A percentile compares a stretch with the other conserved stretches of the same genome.
Conservation (phyloP, 2,329 filamentous ascomycete species). For the Grosmannia serpens region DNA sequence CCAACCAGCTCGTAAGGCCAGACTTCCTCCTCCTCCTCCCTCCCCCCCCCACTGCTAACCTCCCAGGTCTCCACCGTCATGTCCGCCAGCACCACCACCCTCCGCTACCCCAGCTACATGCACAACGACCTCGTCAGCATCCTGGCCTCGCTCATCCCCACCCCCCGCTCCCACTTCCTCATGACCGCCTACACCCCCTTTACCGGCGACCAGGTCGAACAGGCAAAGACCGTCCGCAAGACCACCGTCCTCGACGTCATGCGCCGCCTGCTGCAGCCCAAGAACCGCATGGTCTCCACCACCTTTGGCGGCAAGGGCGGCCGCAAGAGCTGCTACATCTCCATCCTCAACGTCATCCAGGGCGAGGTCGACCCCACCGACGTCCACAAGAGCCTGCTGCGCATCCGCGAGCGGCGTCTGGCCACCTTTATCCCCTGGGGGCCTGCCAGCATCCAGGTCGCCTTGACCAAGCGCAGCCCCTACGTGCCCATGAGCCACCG, state of each 20-base stretch:
- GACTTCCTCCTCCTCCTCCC: too few relatives aligned
- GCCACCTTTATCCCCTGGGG: constrained; percentile 99
- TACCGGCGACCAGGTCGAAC: constrained; percentile 88
- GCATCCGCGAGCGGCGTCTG: constrained; percentile 85
- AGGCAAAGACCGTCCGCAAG: constrained; percentile 95
- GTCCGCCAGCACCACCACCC: constrained; percentile 93
- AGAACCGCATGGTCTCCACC: constrained; percentile 98
- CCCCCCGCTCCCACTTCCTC: constrained; percentile 92
- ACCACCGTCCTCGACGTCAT: constrained; percentile 97
- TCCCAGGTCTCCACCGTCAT: constrained; percentile 98
- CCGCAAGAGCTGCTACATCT: constrained; percentile 98
- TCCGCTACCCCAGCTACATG: constrained; percentile 98
- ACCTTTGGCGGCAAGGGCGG: constrained; percentile 28
- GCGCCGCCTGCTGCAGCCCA: constrained; percentile 87
- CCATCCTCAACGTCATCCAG: constrained; percentile 97
- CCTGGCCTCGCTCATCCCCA: constrained; percentile 88
- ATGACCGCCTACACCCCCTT: constrained; percentile 99
- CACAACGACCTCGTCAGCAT: constrained; percentile 98
- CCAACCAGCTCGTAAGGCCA: constrained; percentile 92
- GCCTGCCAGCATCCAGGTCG: constrained; percentile 93
- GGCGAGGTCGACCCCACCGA: constrained; percentile 97
- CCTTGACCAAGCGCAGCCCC: constrained; percentile 89
- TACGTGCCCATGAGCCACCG: constrained; percentile 91
- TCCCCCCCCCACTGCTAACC: too few relatives aligned
- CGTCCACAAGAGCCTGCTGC: constrained; percentile 93